These are phyloP conservation scores for Isabelozyma gotoi DNA, from an alignment of 805 yeast species.

Conservation along the genomic window DNA sequence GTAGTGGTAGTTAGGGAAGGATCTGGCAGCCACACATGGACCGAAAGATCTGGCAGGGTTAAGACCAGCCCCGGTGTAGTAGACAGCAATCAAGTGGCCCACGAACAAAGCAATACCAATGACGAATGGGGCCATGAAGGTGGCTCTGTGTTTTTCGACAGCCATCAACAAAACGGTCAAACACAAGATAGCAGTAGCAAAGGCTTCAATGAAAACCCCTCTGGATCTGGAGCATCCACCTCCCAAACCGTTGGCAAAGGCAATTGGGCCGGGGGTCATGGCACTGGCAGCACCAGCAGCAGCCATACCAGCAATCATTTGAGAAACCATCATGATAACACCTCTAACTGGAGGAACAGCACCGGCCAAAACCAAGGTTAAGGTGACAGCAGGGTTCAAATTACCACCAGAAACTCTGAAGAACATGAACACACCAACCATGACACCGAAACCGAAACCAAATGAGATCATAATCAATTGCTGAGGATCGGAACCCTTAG, in stretches of 20 bases:
- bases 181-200: constrained; percentile 73
- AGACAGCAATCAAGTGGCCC: constrained; percentile 78
- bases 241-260: constrained; percentile 70
- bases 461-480: constrained; percentile 76
- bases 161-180: constrained; percentile 78
- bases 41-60: constrained; percentile 91
- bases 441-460: constrained; percentile 85
- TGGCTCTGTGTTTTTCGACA: constrained; percentile 76
- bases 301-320: constrained; percentile 83
- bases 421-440: constrained; percentile 68
- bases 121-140: constrained; percentile 76
- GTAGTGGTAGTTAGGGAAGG: constrained; percentile 86
- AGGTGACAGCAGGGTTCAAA: constrained; percentile 85
- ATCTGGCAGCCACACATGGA: constrained; percentile 68
- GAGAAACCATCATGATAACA: constrained; percentile 60
- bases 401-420: constrained; percentile 85
- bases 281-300: constrained; percentile 89
- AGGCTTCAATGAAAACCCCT: constrained; percentile 81
- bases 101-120: constrained; percentile 82
- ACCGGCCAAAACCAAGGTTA: constrained; percentile 67
- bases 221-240: constrained; percentile 69
- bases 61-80: constrained; percentile 87
- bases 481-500: constrained; percentile 55
- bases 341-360: constrained; percentile 77
- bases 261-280: constrained; percentile 77